Conservation (phyloP, 306 rosid genomes). For the Sesbania bispinosa region DNA sequence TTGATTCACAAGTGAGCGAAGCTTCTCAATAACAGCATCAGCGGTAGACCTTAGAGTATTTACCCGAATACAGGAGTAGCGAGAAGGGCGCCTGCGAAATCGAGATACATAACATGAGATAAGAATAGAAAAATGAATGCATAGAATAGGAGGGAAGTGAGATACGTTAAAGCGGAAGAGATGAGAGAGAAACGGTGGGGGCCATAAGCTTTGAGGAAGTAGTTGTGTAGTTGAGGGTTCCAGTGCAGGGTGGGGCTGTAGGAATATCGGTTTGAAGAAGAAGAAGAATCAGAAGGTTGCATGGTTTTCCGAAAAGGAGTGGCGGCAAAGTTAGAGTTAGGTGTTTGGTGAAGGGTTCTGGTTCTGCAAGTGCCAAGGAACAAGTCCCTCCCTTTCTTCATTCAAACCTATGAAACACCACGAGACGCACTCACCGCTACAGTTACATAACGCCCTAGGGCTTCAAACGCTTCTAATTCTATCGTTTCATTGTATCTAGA, state of each 20-base stretch:
- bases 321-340: neutral
- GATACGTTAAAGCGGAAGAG: slow-evolving; percentile 73
- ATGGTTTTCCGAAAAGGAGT: slow-evolving; percentile 37
- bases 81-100: slow-evolving; percentile 65
- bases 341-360: slow-evolving; percentile 30
- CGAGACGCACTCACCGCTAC: too few species aligned
- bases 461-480: too few species aligned
- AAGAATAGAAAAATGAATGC: neutral
- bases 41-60: slow-evolving; percentile 62
- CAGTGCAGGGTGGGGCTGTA: slow-evolving; percentile 61
- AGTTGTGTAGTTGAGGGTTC: slow-evolving; percentile 61
- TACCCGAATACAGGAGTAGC: slow-evolving; percentile 88
- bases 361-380: neutral
- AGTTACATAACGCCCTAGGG: neutral
- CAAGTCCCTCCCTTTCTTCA: slow-evolving; percentile 72
- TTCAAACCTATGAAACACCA: slow-evolving; percentile 56
- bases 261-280: slow-evolving; percentile 46
- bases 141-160: neutral
- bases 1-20: slow-evolving; percentile 35
- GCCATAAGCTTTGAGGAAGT: slow-evolving; percentile 76
- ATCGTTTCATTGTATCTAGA: too few species aligned
- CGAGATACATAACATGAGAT: neutral
- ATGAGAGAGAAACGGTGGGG: slow-evolving; percentile 64
- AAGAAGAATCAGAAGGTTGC: neutral
- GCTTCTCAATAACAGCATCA: slow-evolving; percentile 57